Evolutionary conservation across 208 protist species (phyloP).

Genomic region (Tritrichomonas foetus): DNA sequence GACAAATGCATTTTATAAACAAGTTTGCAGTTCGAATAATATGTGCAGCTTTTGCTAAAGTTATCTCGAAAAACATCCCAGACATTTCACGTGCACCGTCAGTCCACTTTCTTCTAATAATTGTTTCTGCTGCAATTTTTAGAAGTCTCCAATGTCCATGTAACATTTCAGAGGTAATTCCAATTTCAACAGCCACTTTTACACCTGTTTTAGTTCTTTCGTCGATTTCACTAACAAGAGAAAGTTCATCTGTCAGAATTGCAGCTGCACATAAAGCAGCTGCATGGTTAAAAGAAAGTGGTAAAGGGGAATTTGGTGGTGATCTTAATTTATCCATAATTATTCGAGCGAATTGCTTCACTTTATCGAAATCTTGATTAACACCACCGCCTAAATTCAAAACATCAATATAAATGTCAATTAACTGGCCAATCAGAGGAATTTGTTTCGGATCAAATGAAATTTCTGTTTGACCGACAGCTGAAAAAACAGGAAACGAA

Average conservation of each 20-base stretch:
- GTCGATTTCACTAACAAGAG: not conserved
- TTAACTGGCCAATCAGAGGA: not conserved
- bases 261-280: not conserved
- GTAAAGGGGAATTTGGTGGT: not conserved
- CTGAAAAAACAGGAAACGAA: not conserved
- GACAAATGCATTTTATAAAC: not conserved
- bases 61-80: not conserved
- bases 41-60: not conserved
- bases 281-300: not conserved
- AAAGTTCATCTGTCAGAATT: not conserved
- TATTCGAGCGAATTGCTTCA: not conserved
- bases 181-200: not conserved
- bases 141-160: not conserved
- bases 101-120: not conserved
- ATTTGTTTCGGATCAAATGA: not conserved
- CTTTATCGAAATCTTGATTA: not conserved
- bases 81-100: not conserved
- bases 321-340: not conserved
- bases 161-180: not conserved
- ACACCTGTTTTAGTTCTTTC: not conserved
- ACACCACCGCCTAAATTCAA: not conserved
- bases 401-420: not conserved
- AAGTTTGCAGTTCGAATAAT: not conserved
- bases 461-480: not conserved
- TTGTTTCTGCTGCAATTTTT: not conserved